Evolutionary conservation across 768 basidiomycete species (phyloP), one percentile per base, ranked within the genome.

Genomic region (Hortiboletus campestris): DNA sequence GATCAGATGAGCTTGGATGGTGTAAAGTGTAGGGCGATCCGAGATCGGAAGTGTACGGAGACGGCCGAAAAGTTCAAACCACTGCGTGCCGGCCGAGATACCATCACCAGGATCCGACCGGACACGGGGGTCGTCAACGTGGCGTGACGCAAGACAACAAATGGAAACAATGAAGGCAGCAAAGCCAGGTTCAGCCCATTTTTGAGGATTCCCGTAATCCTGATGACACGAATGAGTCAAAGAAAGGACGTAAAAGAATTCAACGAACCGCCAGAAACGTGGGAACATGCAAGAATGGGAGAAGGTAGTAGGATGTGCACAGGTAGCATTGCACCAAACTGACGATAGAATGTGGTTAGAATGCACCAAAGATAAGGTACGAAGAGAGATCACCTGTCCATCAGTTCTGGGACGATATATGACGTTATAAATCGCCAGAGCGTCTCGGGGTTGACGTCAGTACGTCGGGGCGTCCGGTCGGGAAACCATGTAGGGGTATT

Each of bases 141-240:
- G 94, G 40, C 94, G 81, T 4, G 93, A 95, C 0, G 93, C 88
- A 6, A 97, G 80, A 60, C 93, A 95, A 67, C 94, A 96, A 34
- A 95, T 79, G 1, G 93, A 83, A n/a, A 96, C 91, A 57, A 96
- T 91, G 67, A 95, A 94, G 11, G 93, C 86, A 39, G 90, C 92
- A 65, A 97, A 97, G 10, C 94, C 94, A 9, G 94, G 91, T 72
- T 95, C 93, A 47, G 88, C 91, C 94, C 94, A 96, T 77, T 94
- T 94, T 72, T 84, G 83, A 48, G 94, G 94, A 61, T 94, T 91
- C 40, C 91, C 91, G 68, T 97, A 97, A 72, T 97, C 94, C 88
- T 91, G 60, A 2, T 53, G 49, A 43, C 36, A 53, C 13, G 51
- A 35, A 50, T 67, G 62, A 62, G 72, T 9, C 34, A 50, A 49